Evolutionary conservation across 2,329 filamentous ascomycete species (phyloP).

Genomic region (Atkinsonella texensis): DNA sequence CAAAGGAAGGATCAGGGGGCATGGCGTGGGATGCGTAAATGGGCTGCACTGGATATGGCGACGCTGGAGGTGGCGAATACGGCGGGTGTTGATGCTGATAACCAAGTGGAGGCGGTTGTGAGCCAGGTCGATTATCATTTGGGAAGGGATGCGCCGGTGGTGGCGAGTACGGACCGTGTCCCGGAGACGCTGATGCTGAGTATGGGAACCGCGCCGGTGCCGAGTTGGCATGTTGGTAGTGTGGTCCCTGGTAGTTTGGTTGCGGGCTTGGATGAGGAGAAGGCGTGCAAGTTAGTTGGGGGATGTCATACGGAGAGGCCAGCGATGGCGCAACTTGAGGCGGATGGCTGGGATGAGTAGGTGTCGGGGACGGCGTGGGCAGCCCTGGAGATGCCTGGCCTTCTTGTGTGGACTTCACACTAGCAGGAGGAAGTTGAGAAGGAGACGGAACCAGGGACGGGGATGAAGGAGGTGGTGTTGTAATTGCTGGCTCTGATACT

Average conservation of each 20-base stretch:
- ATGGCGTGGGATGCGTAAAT: slow-evolving; percentile 3
- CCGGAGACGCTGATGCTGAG: not conserved
- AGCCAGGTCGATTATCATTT: not conserved
- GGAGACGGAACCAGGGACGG: not conserved
- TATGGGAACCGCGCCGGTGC: not conserved
- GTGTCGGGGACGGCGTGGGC: not conserved
- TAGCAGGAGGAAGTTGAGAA: not conserved
- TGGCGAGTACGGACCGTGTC: slow-evolving; percentile 6
- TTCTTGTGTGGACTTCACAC: not conserved
- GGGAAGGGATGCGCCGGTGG: slow-evolving; percentile 4
- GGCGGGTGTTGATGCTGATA: slow-evolving; percentile 3
- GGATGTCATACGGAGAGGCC: slow-evolving; percentile 1
- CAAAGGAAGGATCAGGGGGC: slow-evolving; percentile 1
- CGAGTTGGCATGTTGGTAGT: slow-evolving; percentile 3
- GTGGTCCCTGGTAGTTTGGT: slow-evolving; percentile 5
- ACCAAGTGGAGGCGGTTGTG: not conserved
- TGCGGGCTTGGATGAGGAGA: slow-evolving; percentile 5
- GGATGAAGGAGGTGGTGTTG: not conserved
- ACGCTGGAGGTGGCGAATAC: slow-evolving; percentile 2
- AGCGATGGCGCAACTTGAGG: not conserved
- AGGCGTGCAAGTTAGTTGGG: slow-evolving; percentile 8
- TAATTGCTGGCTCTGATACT: not conserved
- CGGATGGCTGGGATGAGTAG: not conserved
- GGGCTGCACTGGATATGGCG: slow-evolving; percentile 7
- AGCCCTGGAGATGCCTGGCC: not conserved